A percentile compares a stretch with the other conserved stretches of the same genome.
Conservation (phyloP, 345 rosid species). For the Cochlearia excelsa region DNA sequence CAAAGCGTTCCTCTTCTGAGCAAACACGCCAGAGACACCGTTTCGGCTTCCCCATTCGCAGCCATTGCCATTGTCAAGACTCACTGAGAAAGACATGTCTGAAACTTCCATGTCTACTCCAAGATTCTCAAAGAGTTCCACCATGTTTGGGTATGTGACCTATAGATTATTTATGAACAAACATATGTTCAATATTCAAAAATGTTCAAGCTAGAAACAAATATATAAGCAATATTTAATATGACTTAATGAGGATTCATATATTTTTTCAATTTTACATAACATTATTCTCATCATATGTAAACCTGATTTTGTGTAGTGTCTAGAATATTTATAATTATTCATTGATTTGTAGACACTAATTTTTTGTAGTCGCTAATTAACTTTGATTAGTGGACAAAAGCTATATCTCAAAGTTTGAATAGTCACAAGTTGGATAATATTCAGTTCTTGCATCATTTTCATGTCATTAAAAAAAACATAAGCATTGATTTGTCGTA, state of each 20-base stretch:
- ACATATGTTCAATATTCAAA: not conserved
- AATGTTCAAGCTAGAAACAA: not conserved
- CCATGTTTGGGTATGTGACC: slow-evolving; percentile 95
- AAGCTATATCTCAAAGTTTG: not conserved
- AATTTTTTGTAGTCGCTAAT: too few relatives aligned
- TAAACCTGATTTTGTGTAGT: too few relatives aligned
- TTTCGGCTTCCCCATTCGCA: slow-evolving; percentile 93
- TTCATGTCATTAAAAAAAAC: not conserved
- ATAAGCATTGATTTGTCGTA: not conserved
- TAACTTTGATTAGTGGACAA: too few relatives aligned
- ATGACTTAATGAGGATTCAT: not conserved
- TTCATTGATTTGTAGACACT: too few relatives aligned
- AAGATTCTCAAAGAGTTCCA: slow-evolving; percentile 78
- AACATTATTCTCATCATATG: too few relatives aligned
- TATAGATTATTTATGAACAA: slow-evolving; percentile 26
- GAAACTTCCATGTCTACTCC: slow-evolving; percentile 79
- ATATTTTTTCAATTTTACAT: too few relatives aligned
- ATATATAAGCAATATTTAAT: not conserved
- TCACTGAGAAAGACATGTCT: slow-evolving; percentile 84
- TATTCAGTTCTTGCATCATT: not conserved
- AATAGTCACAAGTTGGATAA: slow-evolving; percentile 7
- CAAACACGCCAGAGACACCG: slow-evolving; percentile 67
- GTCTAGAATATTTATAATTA: too few relatives aligned
- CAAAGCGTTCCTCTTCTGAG: slow-evolving; percentile 58
- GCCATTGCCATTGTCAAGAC: slow-evolving; percentile 69